phyloP scores from a whole-genome alignment of 2,329 filamentous ascomycete genomes.

The Colletotrichum tabaci region DNA sequence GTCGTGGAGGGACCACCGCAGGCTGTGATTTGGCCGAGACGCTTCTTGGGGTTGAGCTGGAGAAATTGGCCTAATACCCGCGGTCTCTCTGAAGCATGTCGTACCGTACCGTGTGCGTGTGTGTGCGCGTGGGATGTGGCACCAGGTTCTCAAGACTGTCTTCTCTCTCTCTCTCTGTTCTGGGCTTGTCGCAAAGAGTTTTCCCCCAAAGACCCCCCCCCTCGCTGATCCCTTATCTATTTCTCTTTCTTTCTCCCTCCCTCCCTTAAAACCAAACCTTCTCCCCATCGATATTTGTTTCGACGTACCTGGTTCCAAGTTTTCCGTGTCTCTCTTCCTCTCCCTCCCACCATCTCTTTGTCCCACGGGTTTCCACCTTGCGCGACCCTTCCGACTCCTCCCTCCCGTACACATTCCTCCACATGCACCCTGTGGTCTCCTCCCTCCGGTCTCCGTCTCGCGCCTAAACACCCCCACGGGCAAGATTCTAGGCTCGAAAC shows the following conservation, averaged over 20 bases:
- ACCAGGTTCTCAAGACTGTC: neutral
- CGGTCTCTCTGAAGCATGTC: too few relatives aligned
- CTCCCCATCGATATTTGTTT: conserved; percentile 20
- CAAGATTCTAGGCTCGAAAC: conserved; percentile 2
- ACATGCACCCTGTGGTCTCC: conserved; percentile 31
- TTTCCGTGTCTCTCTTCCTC: neutral
- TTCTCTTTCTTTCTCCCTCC: neutral
- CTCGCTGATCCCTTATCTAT: conserved; percentile 1
- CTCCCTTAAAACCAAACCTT: conserved; percentile 34
- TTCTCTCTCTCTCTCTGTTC: neutral
- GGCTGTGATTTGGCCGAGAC: conserved; percentile 9
- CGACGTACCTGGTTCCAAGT: neutral
- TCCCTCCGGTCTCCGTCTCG: conserved; percentile 9
- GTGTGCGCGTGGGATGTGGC: conserved; percentile 23
- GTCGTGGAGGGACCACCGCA: neutral
- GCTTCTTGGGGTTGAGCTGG: neutral
- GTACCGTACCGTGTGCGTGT: neutral
- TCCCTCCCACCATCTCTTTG: neutral
- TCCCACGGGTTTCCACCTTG: conserved; percentile 16
- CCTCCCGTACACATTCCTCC: conserved; percentile 1
- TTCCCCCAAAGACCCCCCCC: neutral
- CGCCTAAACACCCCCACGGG: conserved; percentile 14
- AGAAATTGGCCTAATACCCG: neutral
- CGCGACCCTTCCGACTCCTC: conserved; percentile 4
- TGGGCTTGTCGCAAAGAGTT: conserved; percentile 12